Base-by-base conservation (phyloP, 768 basidiomycete genomes). In the Termitomyces sp. region DNA sequence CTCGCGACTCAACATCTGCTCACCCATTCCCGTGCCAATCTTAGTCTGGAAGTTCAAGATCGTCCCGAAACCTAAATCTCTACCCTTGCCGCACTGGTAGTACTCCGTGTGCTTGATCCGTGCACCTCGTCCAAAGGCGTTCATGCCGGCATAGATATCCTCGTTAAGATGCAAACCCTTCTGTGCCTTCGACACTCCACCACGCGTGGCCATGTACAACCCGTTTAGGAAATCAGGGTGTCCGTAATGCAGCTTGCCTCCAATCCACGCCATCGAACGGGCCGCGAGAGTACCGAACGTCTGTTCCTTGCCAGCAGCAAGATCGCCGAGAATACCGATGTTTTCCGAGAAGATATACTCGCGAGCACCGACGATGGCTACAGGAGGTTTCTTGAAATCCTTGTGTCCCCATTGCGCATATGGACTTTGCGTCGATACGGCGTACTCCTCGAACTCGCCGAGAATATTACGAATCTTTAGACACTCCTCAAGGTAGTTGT, bases 331-430 rank as follows among this genome's bases (percentile, higher is more conserved):
- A 66, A 98, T 96, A 81, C 97, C 97, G 62, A 98, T 98, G 70
- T 98, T 98, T 78, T 99, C 97, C 53, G 97, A 98, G 78, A 99
- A 99, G 71, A 99, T 98, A 74, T 99, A 99, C 80, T 99, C 96
- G 75, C 97, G 87, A 10, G 97, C 96, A 73, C 96, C 97, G 62
- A 99, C 91, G 62, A 99, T 99, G 16, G 97, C 96, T 22, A 98
- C 90, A 18, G 97, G 97, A 22, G 91, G 72, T 60, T 84, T 83
- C 69, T 85, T 85, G 82, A 96, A 93, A 64, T 97, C 93, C 72
- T 91, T 87, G 67, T 89, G 86, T 59, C 86, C 87, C 84, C 90
- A 93, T 60, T 90, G 90, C 7, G 89, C 87, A 71, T 99, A 98
- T 5, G 97, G 97, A 65, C 87, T 94, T 76, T 95, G 90, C 59